Evolutionary conservation across 73 alveolate species (phyloP), one percentile per base, ranked within the genome.

Genomic region (Symbiodinium natans): DNA sequence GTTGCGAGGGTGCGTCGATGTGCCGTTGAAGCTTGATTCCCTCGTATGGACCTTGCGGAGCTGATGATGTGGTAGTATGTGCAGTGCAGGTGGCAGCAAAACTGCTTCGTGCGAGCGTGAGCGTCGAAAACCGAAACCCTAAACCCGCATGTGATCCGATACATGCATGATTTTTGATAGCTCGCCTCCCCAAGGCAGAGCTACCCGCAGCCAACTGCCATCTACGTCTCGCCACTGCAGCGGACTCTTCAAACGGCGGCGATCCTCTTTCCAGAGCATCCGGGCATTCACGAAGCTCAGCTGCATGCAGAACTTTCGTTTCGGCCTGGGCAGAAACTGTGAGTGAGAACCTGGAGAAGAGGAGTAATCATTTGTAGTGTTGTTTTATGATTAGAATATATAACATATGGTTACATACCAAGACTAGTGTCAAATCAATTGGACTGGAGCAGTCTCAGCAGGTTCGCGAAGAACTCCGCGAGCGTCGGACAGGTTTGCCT

Each of bases 221-320:
- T 92, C 71, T 92, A 75, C 36, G 98, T 92, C 59, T 92, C 98
- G 39, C 98, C 98, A 1, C 43, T 92, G 84, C 98, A 92, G 11
- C 92, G 98, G 82, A 92, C 98, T 41, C 39, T 92, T 83, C 98
- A 92, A 39, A 75, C 98, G 23, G 98, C 98, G 34, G 98, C 98
- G 29, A 92, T 92, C 71, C 68, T 92, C 52, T 92, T 92, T 54
- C 98, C 98, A 23, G 98, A 68, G 42, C 97, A 90, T 41, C 97
- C 97, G 4, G 87, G 97, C 54, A 90, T 90, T 33, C 97, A 90
- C 23, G 97, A 68, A 19, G 19, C 93, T 86, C 52, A 25, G 36
- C 34, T 27, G 77, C 77, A 21, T 63, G 13, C 68, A 27, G 68
- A n/a, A n/a, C n/a, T n/a, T n/a, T n/a, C n/a, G n/a, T n/a, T n/a